Conservation (phyloP, 2,329 filamentous ascomycete species). For the Monilinia polystroma region DNA sequence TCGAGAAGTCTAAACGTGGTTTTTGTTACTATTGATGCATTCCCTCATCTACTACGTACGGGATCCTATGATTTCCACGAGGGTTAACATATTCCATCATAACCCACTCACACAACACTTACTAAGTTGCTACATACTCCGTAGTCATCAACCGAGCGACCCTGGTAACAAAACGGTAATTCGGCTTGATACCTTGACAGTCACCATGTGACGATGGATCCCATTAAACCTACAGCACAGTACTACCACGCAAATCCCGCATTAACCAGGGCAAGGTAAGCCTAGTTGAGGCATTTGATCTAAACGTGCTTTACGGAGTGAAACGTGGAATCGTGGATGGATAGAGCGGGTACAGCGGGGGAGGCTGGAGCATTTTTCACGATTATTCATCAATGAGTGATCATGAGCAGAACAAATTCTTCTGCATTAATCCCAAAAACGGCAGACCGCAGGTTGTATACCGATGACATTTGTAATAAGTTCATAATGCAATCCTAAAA, state of each 20-base stretch:
- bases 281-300: neutral
- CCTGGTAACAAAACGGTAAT: neutral
- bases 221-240: no score
- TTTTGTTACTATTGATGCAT: no score
- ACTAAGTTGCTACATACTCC: neutral
- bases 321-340: neutral
- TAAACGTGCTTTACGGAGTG: neutral
- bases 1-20: no score
- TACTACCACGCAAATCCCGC: neutral
- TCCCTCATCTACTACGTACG: no score
- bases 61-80: no score
- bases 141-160: neutral
- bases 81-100: no score
- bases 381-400: neutral
- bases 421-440: neutral
- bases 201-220: no score
- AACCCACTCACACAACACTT: neutral
- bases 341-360: constrained; percentile 12
- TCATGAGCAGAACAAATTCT: neutral
- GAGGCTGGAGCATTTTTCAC: neutral
- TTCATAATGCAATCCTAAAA: neutral
- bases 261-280: neutral
- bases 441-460: neutral
- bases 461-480: neutral
- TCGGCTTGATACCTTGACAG: no score